A percentile compares a stretch with the other conserved stretches of the same genome.
Conservation (phyloP, 1,139 yeast species). For the Insectozyma bohioensis region DNA sequence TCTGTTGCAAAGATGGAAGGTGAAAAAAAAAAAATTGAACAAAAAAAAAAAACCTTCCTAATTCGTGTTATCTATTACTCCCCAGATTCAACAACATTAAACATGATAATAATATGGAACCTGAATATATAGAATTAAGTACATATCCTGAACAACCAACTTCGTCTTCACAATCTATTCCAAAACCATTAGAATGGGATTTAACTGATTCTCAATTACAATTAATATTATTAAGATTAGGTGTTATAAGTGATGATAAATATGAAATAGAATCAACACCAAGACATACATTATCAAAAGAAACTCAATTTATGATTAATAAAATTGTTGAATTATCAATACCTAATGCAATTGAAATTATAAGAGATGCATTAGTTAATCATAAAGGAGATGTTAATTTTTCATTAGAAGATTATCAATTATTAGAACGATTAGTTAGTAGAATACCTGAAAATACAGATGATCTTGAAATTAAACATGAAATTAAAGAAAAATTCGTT, state of each 20-base stretch:
- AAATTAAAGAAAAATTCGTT: constrained; percentile 12
- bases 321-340: constrained; percentile 23
- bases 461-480: constrained; percentile 11
- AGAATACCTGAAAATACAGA: constrained; percentile 20
- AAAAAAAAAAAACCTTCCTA: no score
- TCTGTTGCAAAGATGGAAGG: no score
- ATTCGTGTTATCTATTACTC: no score
- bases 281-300: constrained; percentile 20
- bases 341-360: constrained; percentile 29
- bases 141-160: constrained; percentile 1
- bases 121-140: constrained; percentile 5
- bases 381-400: constrained; percentile 46
- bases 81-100: no score
- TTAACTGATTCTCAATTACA: constrained; percentile 25
- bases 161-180: no score
- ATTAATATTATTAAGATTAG: constrained; percentile 29
- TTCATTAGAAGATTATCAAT: constrained; percentile 34
- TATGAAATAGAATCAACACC: constrained; percentile 14
- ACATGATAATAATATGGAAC: constrained; percentile 3
- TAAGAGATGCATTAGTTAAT: constrained; percentile 39
- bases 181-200: background rate
- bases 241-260: constrained; percentile 30
- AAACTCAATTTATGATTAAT: constrained; percentile 30
- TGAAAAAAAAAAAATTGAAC: no score
- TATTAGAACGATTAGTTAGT: constrained; percentile 32